Percentiles rank a stretch among this genome's conserved stretches.
These are phyloP conservation scores for Torulaspora maleeae DNA, from an alignment of 805 yeast species.

Conservation along the genomic window DNA sequence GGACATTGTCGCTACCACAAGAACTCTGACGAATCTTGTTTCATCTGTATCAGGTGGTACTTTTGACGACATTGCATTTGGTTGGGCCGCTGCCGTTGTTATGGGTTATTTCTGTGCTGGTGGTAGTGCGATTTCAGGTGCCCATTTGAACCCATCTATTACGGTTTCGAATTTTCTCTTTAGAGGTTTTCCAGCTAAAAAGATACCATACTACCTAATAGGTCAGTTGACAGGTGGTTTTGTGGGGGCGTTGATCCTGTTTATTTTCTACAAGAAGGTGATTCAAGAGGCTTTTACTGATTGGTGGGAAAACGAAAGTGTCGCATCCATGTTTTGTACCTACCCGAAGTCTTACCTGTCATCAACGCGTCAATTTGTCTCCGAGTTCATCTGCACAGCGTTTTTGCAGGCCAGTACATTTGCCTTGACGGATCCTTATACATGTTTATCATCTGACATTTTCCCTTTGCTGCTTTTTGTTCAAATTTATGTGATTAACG, in stretches of 20 bases:
- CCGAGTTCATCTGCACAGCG: constrained; percentile 46
- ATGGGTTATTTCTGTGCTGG: constrained; percentile 49
- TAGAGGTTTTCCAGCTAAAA: constrained; percentile 49
- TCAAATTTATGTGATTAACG: constrained; percentile 43
- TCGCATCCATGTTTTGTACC: constrained; percentile 46
- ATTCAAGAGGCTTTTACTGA: constrained; percentile 26
- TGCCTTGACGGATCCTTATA: constrained; percentile 49
- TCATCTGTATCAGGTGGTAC: constrained; percentile 37
- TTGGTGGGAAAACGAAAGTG: constrained; percentile 27
- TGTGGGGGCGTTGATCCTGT: constrained; percentile 44
- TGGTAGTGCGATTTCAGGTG: constrained; percentile 50
- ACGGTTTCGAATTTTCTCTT: constrained; percentile 45
- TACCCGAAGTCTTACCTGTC: constrained; percentile 41
- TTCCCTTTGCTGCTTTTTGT: constrained; percentile 47
- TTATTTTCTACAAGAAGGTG: constrained; percentile 42
- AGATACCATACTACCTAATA: constrained; percentile 42
- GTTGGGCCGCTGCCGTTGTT: constrained; percentile 55
- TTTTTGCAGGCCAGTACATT: constrained; percentile 45
- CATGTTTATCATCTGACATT: constrained; percentile 42
- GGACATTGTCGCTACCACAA: constrained; percentile 11
- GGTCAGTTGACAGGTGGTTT: constrained; percentile 50
- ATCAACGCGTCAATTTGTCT: constrained; percentile 43
- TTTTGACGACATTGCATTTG: constrained; percentile 41
- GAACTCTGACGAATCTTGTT: constrained; percentile 16
- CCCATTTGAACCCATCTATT: constrained; percentile 53